A percentile compares a stretch with the other conserved stretches of the same genome.
phyloP scores from a whole-genome alignment of 1,284 basidiomycete species.

The Golubevia pallescens region DNA sequence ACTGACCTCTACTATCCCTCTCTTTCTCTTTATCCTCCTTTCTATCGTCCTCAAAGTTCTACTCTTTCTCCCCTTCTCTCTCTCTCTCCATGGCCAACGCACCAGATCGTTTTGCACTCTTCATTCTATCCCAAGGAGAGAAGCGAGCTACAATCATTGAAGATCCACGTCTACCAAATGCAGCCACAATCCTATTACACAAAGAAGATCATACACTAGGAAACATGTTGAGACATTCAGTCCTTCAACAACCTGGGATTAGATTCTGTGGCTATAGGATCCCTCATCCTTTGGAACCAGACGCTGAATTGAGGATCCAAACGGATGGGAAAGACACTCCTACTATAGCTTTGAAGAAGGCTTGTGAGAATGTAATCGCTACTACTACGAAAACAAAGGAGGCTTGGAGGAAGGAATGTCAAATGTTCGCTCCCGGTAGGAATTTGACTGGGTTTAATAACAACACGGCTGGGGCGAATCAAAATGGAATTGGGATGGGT shows the following conservation, averaged over 20 bases:
- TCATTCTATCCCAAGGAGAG: constrained; percentile 60
- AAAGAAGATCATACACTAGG: constrained; percentile 64
- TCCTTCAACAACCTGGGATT: constrained; percentile 51
- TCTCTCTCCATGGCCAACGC: constrained; percentile 31
- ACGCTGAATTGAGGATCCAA: constrained; percentile 59
- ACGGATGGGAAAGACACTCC: constrained; percentile 56
- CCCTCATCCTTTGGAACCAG: constrained; percentile 59
- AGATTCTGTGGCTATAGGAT: constrained; percentile 62
- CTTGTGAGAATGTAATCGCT: constrained; percentile 52
- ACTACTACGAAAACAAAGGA: constrained; percentile 40
- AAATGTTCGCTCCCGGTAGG: constrained; percentile 37
- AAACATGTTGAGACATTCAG: constrained; percentile 57
- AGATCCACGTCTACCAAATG: constrained; percentile 60
- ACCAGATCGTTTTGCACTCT: constrained; percentile 60
- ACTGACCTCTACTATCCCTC: not conserved
- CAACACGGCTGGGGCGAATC: constrained; percentile 9
- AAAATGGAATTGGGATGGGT: not conserved
- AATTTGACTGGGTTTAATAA: constrained; percentile 17
- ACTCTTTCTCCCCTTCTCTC: constrained; percentile 1
- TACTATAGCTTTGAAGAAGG: constrained; percentile 50
- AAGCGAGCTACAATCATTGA: constrained; percentile 60
- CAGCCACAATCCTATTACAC: constrained; percentile 58
- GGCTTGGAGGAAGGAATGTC: constrained; percentile 43
- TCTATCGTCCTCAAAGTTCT: not conserved
- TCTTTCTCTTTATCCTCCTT: not conserved